These are phyloP conservation scores for Solanum piurae DNA, from an alignment of 257 asterid genomes.

Conservation along the genomic window DNA sequence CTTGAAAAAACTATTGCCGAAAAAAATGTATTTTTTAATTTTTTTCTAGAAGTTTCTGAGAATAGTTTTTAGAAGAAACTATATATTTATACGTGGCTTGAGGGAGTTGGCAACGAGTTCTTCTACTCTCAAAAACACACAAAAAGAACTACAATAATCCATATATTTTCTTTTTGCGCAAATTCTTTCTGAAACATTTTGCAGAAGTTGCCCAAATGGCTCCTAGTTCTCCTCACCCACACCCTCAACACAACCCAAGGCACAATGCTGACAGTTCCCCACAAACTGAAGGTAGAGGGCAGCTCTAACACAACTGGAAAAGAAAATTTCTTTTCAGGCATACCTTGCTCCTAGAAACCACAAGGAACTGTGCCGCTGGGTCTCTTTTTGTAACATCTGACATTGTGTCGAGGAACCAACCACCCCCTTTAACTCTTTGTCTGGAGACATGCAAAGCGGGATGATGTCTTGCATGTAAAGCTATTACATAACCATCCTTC, in stretches of 20 bases:
- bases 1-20: neutral
- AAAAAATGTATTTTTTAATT: neutral
- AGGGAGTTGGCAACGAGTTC: neutral
- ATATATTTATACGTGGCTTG: neutral
- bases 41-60: neutral
- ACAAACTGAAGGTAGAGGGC: neutral
- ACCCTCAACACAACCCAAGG: neutral
- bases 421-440: slow-evolving; percentile 92
- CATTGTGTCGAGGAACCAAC: slow-evolving; percentile 93
- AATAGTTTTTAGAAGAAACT: neutral
- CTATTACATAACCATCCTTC: slow-evolving; percentile 82
- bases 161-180: neutral
- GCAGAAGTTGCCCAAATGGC: neutral
- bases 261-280: neutral
- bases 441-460: slow-evolving; percentile 79
- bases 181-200: neutral
- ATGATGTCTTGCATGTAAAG: slow-evolving; percentile 71
- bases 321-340: slow-evolving; percentile 2
- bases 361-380: slow-evolving; percentile 97
- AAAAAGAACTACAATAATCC: neutral
- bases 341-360: slow-evolving; percentile 84
- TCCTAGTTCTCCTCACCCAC: neutral
- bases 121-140: neutral
- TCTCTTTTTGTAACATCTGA: slow-evolving; percentile 82
- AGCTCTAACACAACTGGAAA: neutral